These are phyloP conservation scores for Pachysandra terminalis DNA, from an alignment of 164 flowering plant genomes.

Conservation along the genomic window DNA sequence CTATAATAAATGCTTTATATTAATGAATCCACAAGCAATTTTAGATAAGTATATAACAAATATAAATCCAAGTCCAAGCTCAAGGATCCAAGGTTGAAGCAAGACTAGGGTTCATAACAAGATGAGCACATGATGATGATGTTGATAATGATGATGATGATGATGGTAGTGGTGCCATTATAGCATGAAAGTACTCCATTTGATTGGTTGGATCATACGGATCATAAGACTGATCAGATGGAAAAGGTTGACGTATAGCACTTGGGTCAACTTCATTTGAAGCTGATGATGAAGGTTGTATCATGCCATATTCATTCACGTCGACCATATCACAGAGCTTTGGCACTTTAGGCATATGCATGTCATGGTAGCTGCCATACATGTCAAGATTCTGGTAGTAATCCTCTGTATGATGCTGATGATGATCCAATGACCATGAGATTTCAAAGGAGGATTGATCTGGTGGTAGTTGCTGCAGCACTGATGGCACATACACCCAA, in stretches of 20 bases:
- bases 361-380: conserved; percentile 11
- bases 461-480: conserved; percentile 3
- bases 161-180: conserved; percentile 21
- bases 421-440: conserved; percentile 21
- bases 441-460: conserved; percentile 18
- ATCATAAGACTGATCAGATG: conserved; percentile 10
- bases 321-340: conserved; percentile 25
- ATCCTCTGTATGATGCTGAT: conserved; percentile 8
- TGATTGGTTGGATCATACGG: conserved; percentile 13
- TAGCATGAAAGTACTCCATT: conserved; percentile 30
- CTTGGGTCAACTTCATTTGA: conserved; percentile 21
- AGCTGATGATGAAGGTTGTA: conserved; percentile 20
- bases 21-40: too few species aligned
- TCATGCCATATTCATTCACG: conserved; percentile 17
- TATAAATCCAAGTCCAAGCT: neutral
- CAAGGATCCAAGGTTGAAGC: conserved; percentile 29
- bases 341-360: conserved; percentile 16
- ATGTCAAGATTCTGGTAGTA: neutral
- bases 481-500: conserved; percentile 11
- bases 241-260: conserved; percentile 17
- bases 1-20: too few species aligned
- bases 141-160: conserved; percentile 27
- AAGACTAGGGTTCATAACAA: conserved; percentile 32
- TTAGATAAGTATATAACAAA: too few species aligned
- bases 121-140: conserved; percentile 19